Evolutionary conservation across 352 stramenopile species (phyloP), one percentile per base, ranked within the genome.

Genomic region (Phytopythium ostracodes): DNA sequence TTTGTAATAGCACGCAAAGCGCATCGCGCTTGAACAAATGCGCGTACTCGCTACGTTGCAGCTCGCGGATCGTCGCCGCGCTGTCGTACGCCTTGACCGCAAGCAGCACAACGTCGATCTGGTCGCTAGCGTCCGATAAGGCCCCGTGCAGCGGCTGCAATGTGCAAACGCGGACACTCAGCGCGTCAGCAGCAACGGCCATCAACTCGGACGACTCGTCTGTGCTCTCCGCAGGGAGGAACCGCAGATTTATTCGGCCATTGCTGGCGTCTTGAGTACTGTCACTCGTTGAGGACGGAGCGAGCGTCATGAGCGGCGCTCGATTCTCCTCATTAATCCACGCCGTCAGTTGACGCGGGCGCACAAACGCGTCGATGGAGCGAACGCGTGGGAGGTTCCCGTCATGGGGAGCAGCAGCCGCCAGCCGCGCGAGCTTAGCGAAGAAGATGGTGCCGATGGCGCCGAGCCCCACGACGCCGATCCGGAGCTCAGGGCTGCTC

Each of bases 361-460:
- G 88, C 40, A 91, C 64, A 33, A 91, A 73, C 2, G 70, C 84
- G 18, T 88, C 73, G 22, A 92, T 60, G 0, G 62, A 64, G 14
- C 67, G 35, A 4, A 29, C 38, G 14, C 65, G 62, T 1, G 55
- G 36, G 24, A 33, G 22, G 11, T 1, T 52, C 25, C 52, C 12
- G 20, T 40, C 53, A 2, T 46, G 47, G 18, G 43, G 27, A 31
- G 53, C 55, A 12, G 18, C 47, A 10, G 49, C 47, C 6, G 76
- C 72, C 12, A 86, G 59, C 9, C 44, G 56, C 12, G 65, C 72
- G 53, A 91, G 50, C 57, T 73, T 73, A 47, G 73, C 74, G 66
- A 93, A 91, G 62, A 91, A 79, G 57, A 89, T 88, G 11, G 81
- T 87, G 20, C 84, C 84, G 47, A 93, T 87, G 7, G 81, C 81